Conservation (phyloP, 1,139 yeast species). For the Taphrina sp. region DNA sequence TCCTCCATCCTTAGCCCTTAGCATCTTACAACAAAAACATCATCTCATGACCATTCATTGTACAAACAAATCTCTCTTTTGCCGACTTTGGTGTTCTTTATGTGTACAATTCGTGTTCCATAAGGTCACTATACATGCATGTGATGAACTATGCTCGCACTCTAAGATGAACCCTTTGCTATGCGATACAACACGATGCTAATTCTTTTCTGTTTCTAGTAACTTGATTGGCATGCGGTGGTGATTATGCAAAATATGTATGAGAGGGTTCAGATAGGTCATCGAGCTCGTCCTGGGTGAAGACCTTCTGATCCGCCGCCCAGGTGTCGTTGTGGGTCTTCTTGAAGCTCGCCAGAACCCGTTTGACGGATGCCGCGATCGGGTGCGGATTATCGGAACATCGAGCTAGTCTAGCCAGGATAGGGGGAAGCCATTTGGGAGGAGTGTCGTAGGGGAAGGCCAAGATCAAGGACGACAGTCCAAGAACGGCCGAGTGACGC, state of each 20-base stretch:
- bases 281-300: constrained; percentile 75
- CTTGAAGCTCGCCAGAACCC: constrained; percentile 76
- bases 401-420: constrained; percentile 66
- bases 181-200: background rate
- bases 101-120: too few species aligned
- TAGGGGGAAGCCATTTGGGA: constrained; percentile 81
- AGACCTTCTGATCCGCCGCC: constrained; percentile 81
- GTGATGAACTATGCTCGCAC: too few species aligned
- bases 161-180: background rate
- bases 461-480: constrained; percentile 80
- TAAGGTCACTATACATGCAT: too few species aligned
- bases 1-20: too few species aligned
- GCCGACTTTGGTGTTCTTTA: too few species aligned
- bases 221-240: background rate
- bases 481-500: constrained; percentile 81
- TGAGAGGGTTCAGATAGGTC: constrained; percentile 92
- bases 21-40: too few species aligned
- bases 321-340: constrained; percentile 94
- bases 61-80: too few species aligned
- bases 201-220: background rate
- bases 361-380: constrained; percentile 82
- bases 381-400: constrained; percentile 69
- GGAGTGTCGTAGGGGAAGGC: constrained; percentile 93
- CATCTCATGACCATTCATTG: too few species aligned
- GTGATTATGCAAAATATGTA: constrained; percentile 73